phyloP scores from a whole-genome alignment of 163 green algal genomes.

The Trebouxiophyceae sp. region DNA sequence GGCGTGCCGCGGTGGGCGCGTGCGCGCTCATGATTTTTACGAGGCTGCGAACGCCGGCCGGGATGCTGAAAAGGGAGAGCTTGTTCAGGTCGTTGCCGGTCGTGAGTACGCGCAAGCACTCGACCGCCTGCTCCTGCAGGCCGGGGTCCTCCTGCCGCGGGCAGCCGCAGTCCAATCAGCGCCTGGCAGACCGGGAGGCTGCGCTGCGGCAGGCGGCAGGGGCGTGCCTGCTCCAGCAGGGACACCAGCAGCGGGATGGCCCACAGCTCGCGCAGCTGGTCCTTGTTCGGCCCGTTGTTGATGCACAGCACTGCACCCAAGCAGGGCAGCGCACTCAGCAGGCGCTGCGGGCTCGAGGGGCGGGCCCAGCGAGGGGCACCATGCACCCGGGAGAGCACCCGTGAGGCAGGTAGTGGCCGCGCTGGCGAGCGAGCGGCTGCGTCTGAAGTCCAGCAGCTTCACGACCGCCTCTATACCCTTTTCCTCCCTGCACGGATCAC shows the following conservation, averaged over 20 bases:
- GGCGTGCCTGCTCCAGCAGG: constrained; percentile 7
- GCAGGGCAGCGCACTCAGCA: too few relatives aligned
- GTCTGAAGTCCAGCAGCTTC: constrained; percentile 14
- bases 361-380: too few relatives aligned
- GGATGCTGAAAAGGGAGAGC: constrained; percentile 12
- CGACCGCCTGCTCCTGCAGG: constrained; percentile 21
- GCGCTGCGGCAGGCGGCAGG: not conserved
- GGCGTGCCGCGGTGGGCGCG: not conserved
- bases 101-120: constrained; percentile 25
- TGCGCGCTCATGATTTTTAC: constrained; percentile 15
- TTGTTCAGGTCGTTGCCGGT: constrained; percentile 26
- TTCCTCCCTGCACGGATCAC: constrained; percentile 6
- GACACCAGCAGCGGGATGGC: constrained; percentile 21
- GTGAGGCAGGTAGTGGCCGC: not conserved
- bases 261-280: constrained; percentile 14
- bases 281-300: constrained; percentile 24
- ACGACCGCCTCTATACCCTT: constrained; percentile 18
- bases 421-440: not conserved
- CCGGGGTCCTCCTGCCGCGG: constrained; percentile 5
- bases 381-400: too few relatives aligned
- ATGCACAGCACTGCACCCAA: constrained; percentile 5
- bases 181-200: not conserved
- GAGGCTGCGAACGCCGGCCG: constrained; percentile 9
- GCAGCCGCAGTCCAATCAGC: not conserved
- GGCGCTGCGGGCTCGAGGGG: too few relatives aligned